Evolutionary conservation across 345 rosid species (phyloP).

Genomic region (Murraya koenigii): DNA sequence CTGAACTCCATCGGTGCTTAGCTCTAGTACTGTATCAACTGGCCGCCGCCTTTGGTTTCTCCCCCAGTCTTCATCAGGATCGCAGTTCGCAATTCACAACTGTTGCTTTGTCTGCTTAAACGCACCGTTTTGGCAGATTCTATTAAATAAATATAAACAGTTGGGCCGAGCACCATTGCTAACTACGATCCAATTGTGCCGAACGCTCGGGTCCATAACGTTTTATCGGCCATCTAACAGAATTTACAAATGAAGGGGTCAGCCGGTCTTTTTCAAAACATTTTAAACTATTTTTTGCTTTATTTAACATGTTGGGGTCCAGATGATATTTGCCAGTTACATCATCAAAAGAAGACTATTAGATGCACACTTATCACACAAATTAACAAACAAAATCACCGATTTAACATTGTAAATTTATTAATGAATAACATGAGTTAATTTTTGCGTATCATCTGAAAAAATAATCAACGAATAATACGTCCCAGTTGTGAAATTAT

Average conservation of each 20-base stretch:
- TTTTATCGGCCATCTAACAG: background rate
- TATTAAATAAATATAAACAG: background rate
- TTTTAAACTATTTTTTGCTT: too few species aligned
- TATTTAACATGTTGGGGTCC: too few species aligned
- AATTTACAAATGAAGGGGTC: too few species aligned
- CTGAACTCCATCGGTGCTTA: conserved; percentile 57
- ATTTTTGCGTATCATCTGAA: too few species aligned
- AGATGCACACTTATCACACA: too few species aligned
- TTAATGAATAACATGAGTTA: too few species aligned
- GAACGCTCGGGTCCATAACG: background rate
- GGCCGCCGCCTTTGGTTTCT: conserved; percentile 6
- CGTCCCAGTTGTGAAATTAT: background rate
- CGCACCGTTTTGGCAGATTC: background rate
- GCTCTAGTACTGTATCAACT: background rate
- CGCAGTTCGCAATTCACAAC: background rate
- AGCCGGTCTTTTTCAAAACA: too few species aligned
- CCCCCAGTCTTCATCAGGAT: background rate
- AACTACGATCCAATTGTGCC: background rate
- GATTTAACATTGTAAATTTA: too few species aligned
- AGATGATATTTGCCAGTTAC: too few species aligned
- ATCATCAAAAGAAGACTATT: too few species aligned
- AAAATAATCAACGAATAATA: too few species aligned
- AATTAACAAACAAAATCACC: too few species aligned
- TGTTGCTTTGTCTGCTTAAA: background rate
- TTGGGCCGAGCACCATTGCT: background rate